phyloP scores from a whole-genome alignment of 2,329 filamentous ascomycete species.

The Magnaporthales sp. region DNA sequence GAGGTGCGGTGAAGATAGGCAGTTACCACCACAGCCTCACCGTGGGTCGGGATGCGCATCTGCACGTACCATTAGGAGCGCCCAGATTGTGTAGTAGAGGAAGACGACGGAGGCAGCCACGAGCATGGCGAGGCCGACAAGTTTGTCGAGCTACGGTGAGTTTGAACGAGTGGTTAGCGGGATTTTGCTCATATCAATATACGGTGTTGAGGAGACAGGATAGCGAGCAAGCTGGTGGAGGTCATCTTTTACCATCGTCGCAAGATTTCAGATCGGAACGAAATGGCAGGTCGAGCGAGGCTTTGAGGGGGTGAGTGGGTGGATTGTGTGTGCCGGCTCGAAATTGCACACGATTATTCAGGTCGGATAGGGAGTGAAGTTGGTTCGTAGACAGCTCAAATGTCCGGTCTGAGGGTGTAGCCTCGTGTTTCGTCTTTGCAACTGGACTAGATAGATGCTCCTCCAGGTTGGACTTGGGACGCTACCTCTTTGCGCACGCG shows the following conservation, averaged over 20 bases:
- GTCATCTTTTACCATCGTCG: neutral
- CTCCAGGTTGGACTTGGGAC: neutral
- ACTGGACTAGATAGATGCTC: neutral
- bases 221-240: neutral
- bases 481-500: neutral
- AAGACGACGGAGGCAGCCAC: conserved; percentile 56
- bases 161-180: conserved; percentile 4
- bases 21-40: neutral
- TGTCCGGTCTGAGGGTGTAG: neutral
- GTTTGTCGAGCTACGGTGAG: conserved; percentile 71
- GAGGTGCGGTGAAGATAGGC: conserved; percentile 5
- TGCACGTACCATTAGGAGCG: conserved; percentile 73
- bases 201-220: neutral
- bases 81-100: conserved; percentile 95
- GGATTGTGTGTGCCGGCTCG: neutral
- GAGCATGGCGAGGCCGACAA: conserved; percentile 59
- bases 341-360: neutral
- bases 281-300: neutral
- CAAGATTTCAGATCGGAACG: neutral
- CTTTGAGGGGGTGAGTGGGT: too few relatives aligned
- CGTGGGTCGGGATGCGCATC: conserved; percentile 23
- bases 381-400: too few relatives aligned
- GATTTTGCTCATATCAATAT: neutral
- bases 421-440: neutral
- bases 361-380: neutral